phyloP scores from a whole-genome alignment of 1,284 basidiomycete species.

The Trichosporon asahii region DNA sequence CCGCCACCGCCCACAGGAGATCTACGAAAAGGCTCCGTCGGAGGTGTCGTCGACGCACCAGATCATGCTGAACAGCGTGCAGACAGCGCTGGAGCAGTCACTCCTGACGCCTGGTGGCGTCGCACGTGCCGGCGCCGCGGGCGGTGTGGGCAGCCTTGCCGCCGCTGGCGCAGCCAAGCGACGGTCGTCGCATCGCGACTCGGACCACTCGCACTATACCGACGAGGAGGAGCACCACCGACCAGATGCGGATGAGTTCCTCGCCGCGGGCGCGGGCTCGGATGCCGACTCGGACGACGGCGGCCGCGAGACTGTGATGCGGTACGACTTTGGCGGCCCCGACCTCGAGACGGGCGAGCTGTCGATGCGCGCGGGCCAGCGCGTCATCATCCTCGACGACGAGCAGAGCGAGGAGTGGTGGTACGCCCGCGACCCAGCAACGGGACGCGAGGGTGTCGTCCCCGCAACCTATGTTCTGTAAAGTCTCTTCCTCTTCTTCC shows the following conservation, averaged over 20 bases:
- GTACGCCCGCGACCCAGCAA: constrained; percentile 75
- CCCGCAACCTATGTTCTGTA: constrained; percentile 68
- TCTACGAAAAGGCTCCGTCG: constrained; percentile 64
- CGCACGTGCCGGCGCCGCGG: constrained; percentile 26
- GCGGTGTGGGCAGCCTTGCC: constrained; percentile 39
- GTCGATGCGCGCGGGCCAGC: constrained; percentile 44
- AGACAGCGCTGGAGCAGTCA: constrained; percentile 63
- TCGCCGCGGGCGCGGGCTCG: constrained; percentile 20
- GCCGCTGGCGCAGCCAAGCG: constrained; percentile 10
- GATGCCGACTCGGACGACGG: constrained; percentile 34
- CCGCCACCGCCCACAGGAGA: constrained; percentile 42
- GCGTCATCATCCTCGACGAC: constrained; percentile 43
- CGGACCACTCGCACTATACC: not conserved
- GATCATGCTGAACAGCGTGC: constrained; percentile 78
- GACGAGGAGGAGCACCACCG: constrained; percentile 30
- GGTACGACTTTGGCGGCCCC: constrained; percentile 45
- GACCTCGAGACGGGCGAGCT: constrained; percentile 47
- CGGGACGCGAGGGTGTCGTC: constrained; percentile 78
- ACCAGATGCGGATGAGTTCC: constrained; percentile 43
- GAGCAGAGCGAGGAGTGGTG: constrained; percentile 67
- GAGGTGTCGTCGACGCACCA: constrained; percentile 60
- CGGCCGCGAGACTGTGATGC: constrained; percentile 47
- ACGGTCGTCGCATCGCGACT: not conserved
- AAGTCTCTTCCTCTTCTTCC: not conserved
- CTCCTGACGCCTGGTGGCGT: constrained; percentile 32